phyloP scores from a whole-genome alignment of 306 rosid species.

The Vicia faba region DNA sequence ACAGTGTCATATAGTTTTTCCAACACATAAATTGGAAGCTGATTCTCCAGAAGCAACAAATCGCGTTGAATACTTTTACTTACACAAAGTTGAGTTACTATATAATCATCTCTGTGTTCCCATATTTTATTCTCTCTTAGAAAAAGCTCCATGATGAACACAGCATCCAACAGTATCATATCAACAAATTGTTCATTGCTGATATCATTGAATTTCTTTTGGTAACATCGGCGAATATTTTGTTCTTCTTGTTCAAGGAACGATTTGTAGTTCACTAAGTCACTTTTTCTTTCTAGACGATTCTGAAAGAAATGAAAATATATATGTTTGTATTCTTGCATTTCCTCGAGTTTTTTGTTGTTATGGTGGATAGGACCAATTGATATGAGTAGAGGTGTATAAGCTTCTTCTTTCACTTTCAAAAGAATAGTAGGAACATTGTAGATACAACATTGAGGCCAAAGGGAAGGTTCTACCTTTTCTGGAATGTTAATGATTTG shows the following conservation, averaged over 20 bases:
- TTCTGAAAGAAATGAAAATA: constrained; percentile 34
- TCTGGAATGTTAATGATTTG: constrained; percentile 43
- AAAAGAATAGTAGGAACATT: constrained; percentile 49
- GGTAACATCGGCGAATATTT: constrained; percentile 27
- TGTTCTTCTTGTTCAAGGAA: constrained; percentile 34
- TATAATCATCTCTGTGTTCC: constrained; percentile 30
- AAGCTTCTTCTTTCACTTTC: constrained; percentile 37
- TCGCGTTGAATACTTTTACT: constrained; percentile 41
- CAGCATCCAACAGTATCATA: constrained; percentile 42
- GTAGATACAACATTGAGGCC: constrained; percentile 47
- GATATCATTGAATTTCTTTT: constrained; percentile 24
- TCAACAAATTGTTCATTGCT: constrained; percentile 18
- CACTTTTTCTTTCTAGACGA: constrained; percentile 4
- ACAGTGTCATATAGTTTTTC: constrained; percentile 33
- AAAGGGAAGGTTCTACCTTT: constrained; percentile 25
- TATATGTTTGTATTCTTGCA: constrained; percentile 40
- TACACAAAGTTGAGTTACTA: constrained; percentile 50
- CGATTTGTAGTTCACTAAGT: not conserved
- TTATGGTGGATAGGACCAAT: constrained; percentile 53
- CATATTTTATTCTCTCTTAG: constrained; percentile 23
- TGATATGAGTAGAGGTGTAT: constrained; percentile 51
- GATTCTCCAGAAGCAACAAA: constrained; percentile 57
- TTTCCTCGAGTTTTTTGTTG: constrained; percentile 26
- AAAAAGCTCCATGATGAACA: constrained; percentile 46
- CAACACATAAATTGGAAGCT: constrained; percentile 52